These are phyloP conservation scores for Anthracocystis panici-leucophaei DNA, from an alignment of 1,284 basidiomycete species.

Conservation along the genomic window DNA sequence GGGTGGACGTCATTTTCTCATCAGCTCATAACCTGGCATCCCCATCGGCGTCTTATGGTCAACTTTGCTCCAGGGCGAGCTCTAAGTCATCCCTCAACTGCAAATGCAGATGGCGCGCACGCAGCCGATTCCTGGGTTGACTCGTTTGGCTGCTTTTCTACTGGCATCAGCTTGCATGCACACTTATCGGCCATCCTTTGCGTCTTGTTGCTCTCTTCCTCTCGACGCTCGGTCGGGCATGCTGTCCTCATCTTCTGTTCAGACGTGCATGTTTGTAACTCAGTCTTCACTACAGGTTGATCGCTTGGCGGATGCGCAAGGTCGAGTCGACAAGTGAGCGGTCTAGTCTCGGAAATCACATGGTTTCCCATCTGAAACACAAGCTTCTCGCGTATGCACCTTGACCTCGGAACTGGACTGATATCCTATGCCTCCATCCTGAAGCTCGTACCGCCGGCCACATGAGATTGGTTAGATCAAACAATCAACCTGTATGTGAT, in stretches of 20 bases:
- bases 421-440: not conserved
- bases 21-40: conserved; percentile 7
- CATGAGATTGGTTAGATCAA: not conserved
- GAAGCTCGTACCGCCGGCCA: conserved; percentile 4
- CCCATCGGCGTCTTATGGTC: conserved; percentile 7
- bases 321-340: too few relatives aligned
- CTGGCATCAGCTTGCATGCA: conserved; percentile 14
- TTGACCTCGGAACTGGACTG: too few relatives aligned
- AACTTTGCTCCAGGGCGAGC: too few relatives aligned
- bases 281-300: too few relatives aligned
- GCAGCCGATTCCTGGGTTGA: conserved; percentile 18
- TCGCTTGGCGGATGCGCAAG: too few relatives aligned
- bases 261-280: too few relatives aligned
- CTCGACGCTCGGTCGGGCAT: conserved; percentile 2
- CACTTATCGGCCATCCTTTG: not conserved
- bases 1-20: conserved; percentile 1
- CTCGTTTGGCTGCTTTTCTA: not conserved
- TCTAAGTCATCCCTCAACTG: not conserved
- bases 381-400: too few relatives aligned
- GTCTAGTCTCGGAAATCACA: too few relatives aligned
- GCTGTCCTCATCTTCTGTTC: not conserved
- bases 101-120: conserved; percentile 16
- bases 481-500: too few relatives aligned
- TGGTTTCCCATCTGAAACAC: too few relatives aligned
- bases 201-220: not conserved